phyloP scores from a whole-genome alignment of 805 yeast species.

The Nakazawaea sp. region DNA sequence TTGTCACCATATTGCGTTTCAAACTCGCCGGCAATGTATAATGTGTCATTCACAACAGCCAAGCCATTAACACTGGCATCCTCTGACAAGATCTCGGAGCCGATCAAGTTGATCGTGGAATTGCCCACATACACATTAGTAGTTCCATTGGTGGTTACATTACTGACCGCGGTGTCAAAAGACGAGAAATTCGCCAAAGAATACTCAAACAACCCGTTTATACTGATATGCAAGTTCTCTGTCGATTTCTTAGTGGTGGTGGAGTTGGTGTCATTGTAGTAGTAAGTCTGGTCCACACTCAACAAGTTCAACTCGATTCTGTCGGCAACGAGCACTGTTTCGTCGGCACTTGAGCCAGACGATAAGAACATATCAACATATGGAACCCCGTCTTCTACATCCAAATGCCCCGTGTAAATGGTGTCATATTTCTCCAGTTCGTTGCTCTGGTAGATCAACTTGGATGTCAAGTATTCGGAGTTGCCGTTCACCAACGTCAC shows the following conservation, averaged over 20 bases:
- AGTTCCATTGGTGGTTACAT: constrained; percentile 8
- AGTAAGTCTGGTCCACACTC: constrained; percentile 33
- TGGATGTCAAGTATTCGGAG: constrained; percentile 32
- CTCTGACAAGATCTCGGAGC: constrained; percentile 27
- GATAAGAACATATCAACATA: constrained; percentile 34
- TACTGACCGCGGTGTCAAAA: constrained; percentile 17
- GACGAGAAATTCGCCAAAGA: constrained; percentile 58
- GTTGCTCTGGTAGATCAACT: constrained; percentile 72
- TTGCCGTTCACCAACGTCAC: constrained; percentile 55
- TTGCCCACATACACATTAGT: constrained; percentile 32
- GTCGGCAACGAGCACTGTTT: constrained; percentile 64
- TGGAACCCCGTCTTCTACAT: constrained; percentile 33
- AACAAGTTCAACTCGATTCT: constrained; percentile 45
- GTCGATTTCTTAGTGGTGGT: constrained; percentile 16
- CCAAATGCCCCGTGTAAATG: constrained; percentile 63
- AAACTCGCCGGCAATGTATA: constrained; percentile 46
- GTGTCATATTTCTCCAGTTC: constrained; percentile 73
- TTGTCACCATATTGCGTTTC: constrained; percentile 28
- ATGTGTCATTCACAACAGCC: constrained; percentile 22
- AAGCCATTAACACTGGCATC: constrained; percentile 33
- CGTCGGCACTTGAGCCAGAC: constrained; percentile 19
- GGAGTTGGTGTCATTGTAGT: constrained; percentile 20
- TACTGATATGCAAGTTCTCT: constrained; percentile 20
- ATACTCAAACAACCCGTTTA: constrained; percentile 84
- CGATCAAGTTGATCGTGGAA: constrained; percentile 36